A percentile compares a stretch with the other conserved stretches of the same genome.
Evolutionary conservation across 768 basidiomycete genomes (phyloP).

Genomic region (Sporobolomyces phaffii): DNA sequence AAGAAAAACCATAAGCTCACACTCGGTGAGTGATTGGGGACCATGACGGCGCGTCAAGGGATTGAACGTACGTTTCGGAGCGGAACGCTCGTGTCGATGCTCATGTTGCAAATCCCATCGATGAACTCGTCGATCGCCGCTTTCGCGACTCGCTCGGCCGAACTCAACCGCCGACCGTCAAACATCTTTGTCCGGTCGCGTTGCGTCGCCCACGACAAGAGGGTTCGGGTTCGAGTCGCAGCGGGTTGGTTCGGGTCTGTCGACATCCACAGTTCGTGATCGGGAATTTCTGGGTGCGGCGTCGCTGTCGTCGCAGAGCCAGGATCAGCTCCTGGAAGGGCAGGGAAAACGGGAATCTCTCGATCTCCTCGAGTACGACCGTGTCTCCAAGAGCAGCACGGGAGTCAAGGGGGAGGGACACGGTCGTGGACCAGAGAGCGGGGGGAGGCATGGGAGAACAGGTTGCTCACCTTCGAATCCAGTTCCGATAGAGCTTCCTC

Average conservation of each 20-base stretch:
- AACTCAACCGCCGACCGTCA: background rate
- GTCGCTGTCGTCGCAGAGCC: conserved; percentile 2
- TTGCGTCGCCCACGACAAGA: conserved; percentile 35
- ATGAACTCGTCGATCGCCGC: conserved; percentile 26
- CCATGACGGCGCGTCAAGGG: too few species aligned
- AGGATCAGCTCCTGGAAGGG: background rate
- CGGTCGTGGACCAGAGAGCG: too few species aligned
- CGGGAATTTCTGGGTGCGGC: conserved; percentile 29
- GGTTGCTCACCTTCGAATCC: conserved; percentile 20
- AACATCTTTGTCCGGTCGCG: conserved; percentile 5
- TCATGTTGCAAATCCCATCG: conserved; percentile 15
- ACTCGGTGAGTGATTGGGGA: too few species aligned
- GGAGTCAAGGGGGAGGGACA: too few species aligned
- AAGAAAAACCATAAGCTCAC: too few species aligned
- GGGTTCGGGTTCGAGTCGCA: conserved; percentile 18
- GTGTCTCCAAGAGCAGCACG: too few species aligned
- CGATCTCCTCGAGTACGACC: too few species aligned
- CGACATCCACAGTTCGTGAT: conserved; percentile 35
- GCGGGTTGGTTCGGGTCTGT: conserved; percentile 25
- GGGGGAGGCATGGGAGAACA: background rate
- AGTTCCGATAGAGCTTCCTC: conserved; percentile 31
- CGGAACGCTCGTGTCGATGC: conserved; percentile 29
- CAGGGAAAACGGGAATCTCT: too few species aligned
- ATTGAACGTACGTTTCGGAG: conserved; percentile 8
- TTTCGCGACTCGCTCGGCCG: conserved; percentile 4